phyloP scores from a whole-genome alignment of 129 eudicot species.

The Centaurea solstitialis region DNA sequence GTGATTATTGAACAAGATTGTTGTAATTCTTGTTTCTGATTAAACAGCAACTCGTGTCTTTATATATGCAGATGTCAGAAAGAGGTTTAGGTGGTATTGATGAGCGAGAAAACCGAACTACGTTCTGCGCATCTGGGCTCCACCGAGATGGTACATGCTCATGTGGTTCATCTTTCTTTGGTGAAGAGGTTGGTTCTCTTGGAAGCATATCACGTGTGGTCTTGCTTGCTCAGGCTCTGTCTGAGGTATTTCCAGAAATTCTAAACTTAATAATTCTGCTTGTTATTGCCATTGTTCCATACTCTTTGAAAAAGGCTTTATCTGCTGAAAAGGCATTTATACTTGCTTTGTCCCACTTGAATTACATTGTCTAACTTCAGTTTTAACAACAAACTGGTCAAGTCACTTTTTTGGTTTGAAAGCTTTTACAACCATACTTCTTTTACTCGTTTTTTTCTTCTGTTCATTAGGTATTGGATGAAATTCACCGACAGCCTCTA shows the following conservation, averaged over 20 bases:
- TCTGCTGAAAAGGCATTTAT: background rate
- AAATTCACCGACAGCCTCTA: conserved; percentile 71
- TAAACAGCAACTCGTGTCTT: conserved; percentile 12
- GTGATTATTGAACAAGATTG: conserved; percentile 4
- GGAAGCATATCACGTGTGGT: conserved; percentile 76
- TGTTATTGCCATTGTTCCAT: background rate
- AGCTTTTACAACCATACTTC: too few relatives aligned
- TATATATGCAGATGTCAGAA: conserved; percentile 57
- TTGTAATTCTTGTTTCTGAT: conserved; percentile 10
- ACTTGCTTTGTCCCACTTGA: background rate
- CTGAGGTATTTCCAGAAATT: conserved; percentile 56
- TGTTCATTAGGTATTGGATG: conserved; percentile 75
- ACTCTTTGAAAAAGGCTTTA: background rate
- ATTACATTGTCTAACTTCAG: background rate
- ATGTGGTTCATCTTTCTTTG: conserved; percentile 59
- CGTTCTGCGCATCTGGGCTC: conserved; percentile 63
- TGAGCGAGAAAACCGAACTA: conserved; percentile 37
- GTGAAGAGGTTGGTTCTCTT: conserved; percentile 59
- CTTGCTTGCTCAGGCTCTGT: conserved; percentile 84
- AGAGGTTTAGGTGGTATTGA: conserved; percentile 46
- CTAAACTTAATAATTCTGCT: background rate
- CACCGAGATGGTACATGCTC: conserved; percentile 74
- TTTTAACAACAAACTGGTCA: background rate
- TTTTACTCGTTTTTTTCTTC: background rate
- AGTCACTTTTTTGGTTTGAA: background rate